These are phyloP conservation scores for Juglanconis juglandina DNA, from an alignment of 2,329 filamentous ascomycete species.

Conservation along the genomic window DNA sequence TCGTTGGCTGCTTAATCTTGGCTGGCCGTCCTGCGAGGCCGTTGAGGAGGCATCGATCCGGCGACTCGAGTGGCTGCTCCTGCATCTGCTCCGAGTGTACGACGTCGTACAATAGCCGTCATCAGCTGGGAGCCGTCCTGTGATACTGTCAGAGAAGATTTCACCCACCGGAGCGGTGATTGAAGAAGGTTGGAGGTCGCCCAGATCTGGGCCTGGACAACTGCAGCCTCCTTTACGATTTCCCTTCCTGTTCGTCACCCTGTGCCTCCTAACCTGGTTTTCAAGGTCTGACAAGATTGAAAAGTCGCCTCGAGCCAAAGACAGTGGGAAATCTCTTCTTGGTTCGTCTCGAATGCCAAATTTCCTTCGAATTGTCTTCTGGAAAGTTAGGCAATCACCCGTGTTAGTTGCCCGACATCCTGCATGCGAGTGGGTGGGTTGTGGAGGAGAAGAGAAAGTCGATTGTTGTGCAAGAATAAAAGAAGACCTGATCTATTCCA, in stretches of 20 bases:
- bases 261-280: constrained; percentile 9
- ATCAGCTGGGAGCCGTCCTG: constrained; percentile 28
- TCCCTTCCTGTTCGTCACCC: background rate
- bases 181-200: constrained; percentile 18
- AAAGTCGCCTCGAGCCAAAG: constrained; percentile 18
- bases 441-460: background rate
- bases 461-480: constrained; percentile 7
- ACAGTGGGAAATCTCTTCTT: constrained; percentile 7
- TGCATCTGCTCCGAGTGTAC: constrained; percentile 15
- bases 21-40: background rate
- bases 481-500: background rate
- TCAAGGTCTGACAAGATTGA: constrained; percentile 12
- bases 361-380: constrained; percentile 8
- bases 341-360: background rate
- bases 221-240: constrained; percentile 9
- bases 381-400: constrained; percentile 10
- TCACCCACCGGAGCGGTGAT: constrained; percentile 20
- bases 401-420: constrained; percentile 5
- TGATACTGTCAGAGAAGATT: constrained; percentile 33
- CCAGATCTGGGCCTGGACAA: constrained; percentile 10
- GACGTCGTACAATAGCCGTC: constrained; percentile 38
- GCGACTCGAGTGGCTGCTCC: constrained; percentile 2
- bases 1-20: constrained; percentile 2
- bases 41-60: constrained; percentile 6
- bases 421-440: background rate